A percentile compares a stretch with the other conserved stretches of the same genome.
Evolutionary conservation across 108 stramenopile species (phyloP).

Genomic region (Seminavis robusta): DNA sequence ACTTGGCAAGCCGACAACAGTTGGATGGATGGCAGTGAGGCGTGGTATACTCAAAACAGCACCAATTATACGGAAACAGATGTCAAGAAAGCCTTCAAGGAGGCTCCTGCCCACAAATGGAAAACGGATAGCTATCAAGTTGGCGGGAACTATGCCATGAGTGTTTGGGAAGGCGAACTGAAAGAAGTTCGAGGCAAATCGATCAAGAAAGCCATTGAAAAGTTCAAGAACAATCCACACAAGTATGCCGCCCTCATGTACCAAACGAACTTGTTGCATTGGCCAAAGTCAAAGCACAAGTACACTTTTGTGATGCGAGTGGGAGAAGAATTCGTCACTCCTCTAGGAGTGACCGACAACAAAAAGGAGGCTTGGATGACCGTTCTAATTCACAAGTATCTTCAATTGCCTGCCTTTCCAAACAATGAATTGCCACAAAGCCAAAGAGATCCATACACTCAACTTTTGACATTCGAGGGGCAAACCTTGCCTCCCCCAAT

Average conservation of each 20-base stretch:
- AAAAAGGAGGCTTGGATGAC: constrained; percentile 44
- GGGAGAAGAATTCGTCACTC: constrained; percentile 6
- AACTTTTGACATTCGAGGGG: constrained; percentile 8
- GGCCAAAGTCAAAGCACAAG: constrained; percentile 7
- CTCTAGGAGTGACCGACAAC: constrained; percentile 3
- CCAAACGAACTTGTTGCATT: constrained; percentile 13
- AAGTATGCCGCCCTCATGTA: constrained; percentile 23
- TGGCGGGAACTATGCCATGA: constrained; percentile 7
- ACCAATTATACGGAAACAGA: no score
- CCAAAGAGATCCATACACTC: constrained; percentile 3
- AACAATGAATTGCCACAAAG: constrained; percentile 1
- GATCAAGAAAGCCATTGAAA: constrained; percentile 10
- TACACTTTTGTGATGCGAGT: constrained; percentile 14
- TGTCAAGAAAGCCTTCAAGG: no score
- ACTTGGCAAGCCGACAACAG: no score
- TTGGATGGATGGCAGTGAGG: no score
- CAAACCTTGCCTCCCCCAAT: constrained; percentile 19
- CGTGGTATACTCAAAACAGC: no score
- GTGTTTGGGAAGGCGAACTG: constrained; percentile 14
- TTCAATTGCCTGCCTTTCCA: constrained; percentile 10
- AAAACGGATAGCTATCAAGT: constrained; percentile 6
- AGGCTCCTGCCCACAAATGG: no score
- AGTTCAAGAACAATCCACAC: constrained; percentile 15
- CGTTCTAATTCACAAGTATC: constrained; percentile 18
- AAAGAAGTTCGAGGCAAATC: constrained; percentile 12